Base-by-base conservation (phyloP, 1,139 yeast species). In the Candida tetrigidarum region DNA sequence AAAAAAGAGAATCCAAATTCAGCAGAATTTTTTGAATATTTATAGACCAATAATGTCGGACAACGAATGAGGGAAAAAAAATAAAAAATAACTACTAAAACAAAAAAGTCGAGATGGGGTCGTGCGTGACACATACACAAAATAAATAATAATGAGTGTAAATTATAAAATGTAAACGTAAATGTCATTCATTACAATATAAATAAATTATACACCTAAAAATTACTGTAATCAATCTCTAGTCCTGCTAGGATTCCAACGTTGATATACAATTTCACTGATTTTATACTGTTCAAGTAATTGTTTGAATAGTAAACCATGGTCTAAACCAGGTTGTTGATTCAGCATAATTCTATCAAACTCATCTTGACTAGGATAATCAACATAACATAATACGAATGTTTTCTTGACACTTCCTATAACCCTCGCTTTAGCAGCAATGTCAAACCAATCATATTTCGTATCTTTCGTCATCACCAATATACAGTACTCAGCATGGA, bases 401-500 rank as follows among this genome's bases (percentile, higher is more conserved):
- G 83, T 82, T 71, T 93, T 93, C 57, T 86, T 84, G 12, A 93
- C 98, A 22, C 95, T 90, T 0, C 96, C 88, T 42, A 89, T 80
- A 3, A 93, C 97, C 50, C 99, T 76, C 26, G 88, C 83, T 22
- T 83, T 62, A 2, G 91, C 76, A 2, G 92, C 80, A 48, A 78
- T 69, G 72, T 83, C 84, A 54, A 76, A 73, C 86, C 93, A 86
- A 41, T 72, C 71, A 5, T 55, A 49, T 14, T 53, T 41, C 1
- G 62, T 70, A 22, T 71, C 71, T 28, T 68, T 63, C 2, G 79
- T 74, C 37, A 81, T 53, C 0, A 87, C 72, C 54, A 78, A 62
- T 2, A 83, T 61, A 3, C 95, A 89, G 62, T 81, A 89, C 56
- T 91, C 97, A 0, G 99, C 98, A 62, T 93, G 99, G 39, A 86